Conservation (phyloP, 805 yeast genomes). For the Candida maris region DNA sequence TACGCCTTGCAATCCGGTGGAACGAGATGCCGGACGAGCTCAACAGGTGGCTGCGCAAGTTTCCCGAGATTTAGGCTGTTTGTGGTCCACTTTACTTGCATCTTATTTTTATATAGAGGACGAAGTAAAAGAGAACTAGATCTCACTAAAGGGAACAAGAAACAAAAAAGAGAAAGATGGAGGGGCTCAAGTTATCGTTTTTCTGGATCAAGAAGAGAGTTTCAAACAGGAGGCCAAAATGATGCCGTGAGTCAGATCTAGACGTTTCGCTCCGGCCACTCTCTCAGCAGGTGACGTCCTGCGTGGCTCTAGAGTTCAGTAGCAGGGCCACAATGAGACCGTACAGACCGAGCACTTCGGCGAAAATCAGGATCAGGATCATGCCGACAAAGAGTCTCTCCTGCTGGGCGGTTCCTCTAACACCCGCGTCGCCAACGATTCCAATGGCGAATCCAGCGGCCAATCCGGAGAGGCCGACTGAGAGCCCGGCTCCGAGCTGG, state of each 20-base stretch:
- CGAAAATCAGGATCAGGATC: conserved; percentile 97
- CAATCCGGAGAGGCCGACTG: conserved; percentile 94
- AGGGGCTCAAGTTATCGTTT: conserved; percentile 1
- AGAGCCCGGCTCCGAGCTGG: conserved; percentile 96
- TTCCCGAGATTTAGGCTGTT: conserved; percentile 9
- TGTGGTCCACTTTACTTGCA: neutral
- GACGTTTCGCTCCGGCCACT: conserved; percentile 1
- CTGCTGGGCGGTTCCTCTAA: conserved; percentile 96
- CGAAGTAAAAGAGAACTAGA: neutral
- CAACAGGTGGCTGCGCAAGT: conserved; percentile 13
- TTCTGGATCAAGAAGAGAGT: neutral
- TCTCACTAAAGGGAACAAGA: neutral
- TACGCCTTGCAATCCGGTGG: conserved; percentile 29
- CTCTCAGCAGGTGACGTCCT: conserved; percentile 75
- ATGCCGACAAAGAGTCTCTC: conserved; percentile 98
- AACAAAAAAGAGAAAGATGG: conserved; percentile 1
- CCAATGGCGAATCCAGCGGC: conserved; percentile 99
- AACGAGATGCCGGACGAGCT: conserved; percentile 34
- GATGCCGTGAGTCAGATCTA: neutral
- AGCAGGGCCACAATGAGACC: conserved; percentile 97
- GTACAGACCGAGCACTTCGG: conserved; percentile 95
- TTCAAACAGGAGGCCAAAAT: neutral
- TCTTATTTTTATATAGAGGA: conserved; percentile 1
- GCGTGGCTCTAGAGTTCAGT: conserved; percentile 96
- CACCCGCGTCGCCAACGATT: conserved; percentile 99